Evolutionary conservation across 371 early-diverging fungal species (phyloP).

Genomic region (Fennellomyces sp.): DNA sequence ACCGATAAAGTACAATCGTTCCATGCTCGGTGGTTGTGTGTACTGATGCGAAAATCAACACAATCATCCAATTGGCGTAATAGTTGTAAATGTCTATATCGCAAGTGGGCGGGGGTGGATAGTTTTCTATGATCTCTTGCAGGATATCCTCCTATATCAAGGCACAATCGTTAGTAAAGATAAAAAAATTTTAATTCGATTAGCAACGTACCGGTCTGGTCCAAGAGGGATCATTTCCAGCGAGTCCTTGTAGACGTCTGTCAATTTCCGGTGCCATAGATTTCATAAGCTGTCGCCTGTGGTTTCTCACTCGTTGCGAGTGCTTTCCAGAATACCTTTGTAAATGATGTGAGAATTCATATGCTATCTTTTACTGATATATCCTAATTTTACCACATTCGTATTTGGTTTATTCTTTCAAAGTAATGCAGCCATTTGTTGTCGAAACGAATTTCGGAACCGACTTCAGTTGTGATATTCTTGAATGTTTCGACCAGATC

Average conservation of each 20-base stretch:
- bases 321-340: constrained; percentile 16
- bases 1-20: constrained; percentile 35
- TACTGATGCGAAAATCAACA: constrained; percentile 37
- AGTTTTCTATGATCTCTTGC: constrained; percentile 23
- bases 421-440: constrained; percentile 9
- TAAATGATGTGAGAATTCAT: background rate
- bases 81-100: background rate
- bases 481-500: constrained; percentile 15
- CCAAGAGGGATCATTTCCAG: background rate
- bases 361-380: background rate
- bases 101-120: background rate
- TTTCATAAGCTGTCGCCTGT: constrained; percentile 1
- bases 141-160: constrained; percentile 17
- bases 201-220: constrained; percentile 6
- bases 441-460: constrained; percentile 1
- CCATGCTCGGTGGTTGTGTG: constrained; percentile 41
- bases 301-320: background rate
- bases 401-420: background rate
- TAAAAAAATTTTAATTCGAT: background rate
- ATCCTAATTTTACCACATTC: constrained; percentile 15
- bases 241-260: background rate
- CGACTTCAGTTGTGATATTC: constrained; percentile 18
- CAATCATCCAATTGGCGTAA: constrained; percentile 19
- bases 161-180: background rate
- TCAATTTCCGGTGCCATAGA: constrained; percentile 15